These are phyloP conservation scores for Kodamaea restingae DNA, from an alignment of 805 yeast genomes.

Conservation along the genomic window DNA sequence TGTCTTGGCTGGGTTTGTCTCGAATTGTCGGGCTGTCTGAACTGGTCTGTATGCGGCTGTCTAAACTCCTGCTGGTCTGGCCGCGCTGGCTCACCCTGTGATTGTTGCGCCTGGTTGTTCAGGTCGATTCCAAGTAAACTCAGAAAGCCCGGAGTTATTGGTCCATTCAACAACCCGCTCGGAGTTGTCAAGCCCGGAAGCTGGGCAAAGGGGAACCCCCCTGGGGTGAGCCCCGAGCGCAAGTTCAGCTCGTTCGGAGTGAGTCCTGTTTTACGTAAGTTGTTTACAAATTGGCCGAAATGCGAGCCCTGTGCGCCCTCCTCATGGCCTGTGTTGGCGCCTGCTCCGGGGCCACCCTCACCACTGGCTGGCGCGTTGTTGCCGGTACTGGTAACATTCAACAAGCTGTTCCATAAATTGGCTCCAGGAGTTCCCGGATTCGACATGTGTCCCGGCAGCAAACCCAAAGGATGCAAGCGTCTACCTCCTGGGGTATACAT, in stretches of 20 bases:
- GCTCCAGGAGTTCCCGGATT: constrained; percentile 52
- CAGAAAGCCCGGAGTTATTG: constrained; percentile 47
- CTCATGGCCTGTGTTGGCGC: constrained; percentile 1
- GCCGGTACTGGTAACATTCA: constrained; percentile 36
- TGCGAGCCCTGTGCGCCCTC: constrained; percentile 11
- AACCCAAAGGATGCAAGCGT: constrained; percentile 49
- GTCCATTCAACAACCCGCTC: constrained; percentile 35
- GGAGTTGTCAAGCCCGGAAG: constrained; percentile 41
- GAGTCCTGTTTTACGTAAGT: constrained; percentile 51
- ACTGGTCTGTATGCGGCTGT: constrained; percentile 4
- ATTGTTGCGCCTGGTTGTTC: constrained; percentile 1
- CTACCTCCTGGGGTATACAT: constrained; percentile 58
- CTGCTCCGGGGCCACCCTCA: constrained; percentile 1
- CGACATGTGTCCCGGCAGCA: constrained; percentile 39
- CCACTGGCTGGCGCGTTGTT: constrained; percentile 7
- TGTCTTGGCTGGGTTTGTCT: constrained; percentile 6
- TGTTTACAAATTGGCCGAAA: constrained; percentile 25
- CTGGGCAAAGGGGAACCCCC: constrained; percentile 39
- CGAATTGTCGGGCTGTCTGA: constrained; percentile 5
- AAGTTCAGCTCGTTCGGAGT: constrained; percentile 74
- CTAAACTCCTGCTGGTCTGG: constrained; percentile 1
- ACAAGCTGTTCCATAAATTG: constrained; percentile 44
- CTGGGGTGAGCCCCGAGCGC: constrained; percentile 72
- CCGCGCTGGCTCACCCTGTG: constrained; percentile 6
- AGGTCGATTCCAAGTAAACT: constrained; percentile 31